Percentiles rank a stretch among this genome's conserved stretches.
Evolutionary conservation across 2,329 filamentous ascomycete species (phyloP).

Genomic region (Fusarium nodosum): DNA sequence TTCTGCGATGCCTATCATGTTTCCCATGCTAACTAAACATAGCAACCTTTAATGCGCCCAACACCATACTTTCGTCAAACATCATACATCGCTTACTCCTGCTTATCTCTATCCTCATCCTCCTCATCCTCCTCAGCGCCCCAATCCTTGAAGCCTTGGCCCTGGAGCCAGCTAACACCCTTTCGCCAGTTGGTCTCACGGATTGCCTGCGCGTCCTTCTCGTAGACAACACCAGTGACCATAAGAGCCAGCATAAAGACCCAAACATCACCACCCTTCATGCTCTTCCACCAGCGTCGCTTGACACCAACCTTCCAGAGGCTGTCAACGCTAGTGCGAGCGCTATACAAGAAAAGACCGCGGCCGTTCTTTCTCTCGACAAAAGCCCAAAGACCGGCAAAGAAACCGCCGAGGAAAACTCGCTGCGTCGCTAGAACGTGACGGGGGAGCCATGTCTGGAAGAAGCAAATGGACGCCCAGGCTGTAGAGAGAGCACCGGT

Average conservation of each 20-base stretch:
- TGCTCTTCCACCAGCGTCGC: constrained; percentile 86
- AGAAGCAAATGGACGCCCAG: constrained; percentile 92
- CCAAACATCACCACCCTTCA: constrained; percentile 85
- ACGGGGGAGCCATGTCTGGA: constrained; percentile 83
- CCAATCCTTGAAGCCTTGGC: constrained; percentile 82
- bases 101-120: constrained; percentile 53
- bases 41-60: constrained; percentile 30
- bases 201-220: constrained; percentile 76
- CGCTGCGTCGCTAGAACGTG: constrained; percentile 82
- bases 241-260: constrained; percentile 85
- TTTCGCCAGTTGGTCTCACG: constrained; percentile 77
- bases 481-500: constrained; percentile 86
- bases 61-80: constrained; percentile 42
- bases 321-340: constrained; percentile 82
- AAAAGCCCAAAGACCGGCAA: constrained; percentile 88
- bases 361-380: constrained; percentile 75
- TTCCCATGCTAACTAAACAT: constrained; percentile 16
- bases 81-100: constrained; percentile 43
- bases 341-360: constrained; percentile 81
- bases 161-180: constrained; percentile 78
- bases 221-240: constrained; percentile 82
- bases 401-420: constrained; percentile 89
- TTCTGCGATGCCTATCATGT: constrained; percentile 10
- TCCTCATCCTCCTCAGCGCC: constrained; percentile 65
- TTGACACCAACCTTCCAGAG: constrained; percentile 96